Percentiles rank a stretch among this genome's conserved stretches.
These are phyloP conservation scores for Fonsecaea monophora DNA, from an alignment of 2,329 filamentous ascomycete species.

Conservation along the genomic window DNA sequence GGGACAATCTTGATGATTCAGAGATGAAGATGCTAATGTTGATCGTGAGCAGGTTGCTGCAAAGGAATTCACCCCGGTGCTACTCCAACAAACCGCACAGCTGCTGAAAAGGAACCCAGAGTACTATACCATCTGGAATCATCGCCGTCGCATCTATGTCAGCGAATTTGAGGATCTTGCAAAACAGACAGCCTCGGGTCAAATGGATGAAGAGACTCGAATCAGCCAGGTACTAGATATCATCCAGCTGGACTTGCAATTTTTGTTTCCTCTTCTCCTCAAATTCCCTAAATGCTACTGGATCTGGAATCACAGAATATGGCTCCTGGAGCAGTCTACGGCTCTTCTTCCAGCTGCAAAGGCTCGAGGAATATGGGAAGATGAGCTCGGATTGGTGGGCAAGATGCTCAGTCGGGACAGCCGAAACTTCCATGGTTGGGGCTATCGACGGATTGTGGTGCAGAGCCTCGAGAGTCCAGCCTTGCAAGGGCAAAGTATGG, in stretches of 20 bases:
- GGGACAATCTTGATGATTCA: neutral
- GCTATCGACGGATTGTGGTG: constrained; percentile 82
- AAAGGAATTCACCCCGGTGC: constrained; percentile 51
- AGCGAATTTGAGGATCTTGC: constrained; percentile 39
- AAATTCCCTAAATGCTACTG: constrained; percentile 97
- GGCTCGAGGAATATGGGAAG: constrained; percentile 76
- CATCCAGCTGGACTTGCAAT: constrained; percentile 76
- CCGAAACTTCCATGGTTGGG: constrained; percentile 97
- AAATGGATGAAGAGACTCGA: constrained; percentile 40
- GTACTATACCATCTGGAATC: constrained; percentile 59
- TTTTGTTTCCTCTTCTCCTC: constrained; percentile 82
- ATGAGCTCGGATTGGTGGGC: constrained; percentile 79
- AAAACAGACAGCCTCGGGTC: constrained; percentile 34
- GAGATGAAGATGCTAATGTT: constrained; percentile 19
- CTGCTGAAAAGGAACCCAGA: constrained; percentile 55
- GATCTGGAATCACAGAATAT: constrained; percentile 96
- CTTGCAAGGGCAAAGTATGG: constrained; percentile 67
- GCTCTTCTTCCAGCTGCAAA: constrained; percentile 62
- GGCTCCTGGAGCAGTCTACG: constrained; percentile 78
- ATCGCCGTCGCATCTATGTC: constrained; percentile 66
- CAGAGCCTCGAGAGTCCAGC: constrained; percentile 69
- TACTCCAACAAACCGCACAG: constrained; percentile 53
- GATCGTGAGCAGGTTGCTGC: constrained; percentile 45
- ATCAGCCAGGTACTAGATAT: constrained; percentile 55
- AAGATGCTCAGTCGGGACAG: constrained; percentile 89